phyloP scores from a whole-genome alignment of 352 stramenopile genomes.

The Pythium sp. region DNA sequence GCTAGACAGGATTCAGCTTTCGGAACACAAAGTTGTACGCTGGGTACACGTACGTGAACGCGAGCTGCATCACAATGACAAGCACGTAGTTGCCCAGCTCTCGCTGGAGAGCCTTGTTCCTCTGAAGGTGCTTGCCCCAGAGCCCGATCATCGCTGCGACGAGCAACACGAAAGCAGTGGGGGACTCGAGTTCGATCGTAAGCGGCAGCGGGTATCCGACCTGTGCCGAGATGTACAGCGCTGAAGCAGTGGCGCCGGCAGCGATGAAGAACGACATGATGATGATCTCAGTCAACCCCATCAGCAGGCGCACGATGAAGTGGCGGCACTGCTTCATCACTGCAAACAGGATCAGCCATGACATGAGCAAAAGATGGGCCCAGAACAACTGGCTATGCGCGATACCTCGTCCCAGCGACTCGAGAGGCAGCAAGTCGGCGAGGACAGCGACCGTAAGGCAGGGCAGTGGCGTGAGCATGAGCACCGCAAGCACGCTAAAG shows the following conservation, averaged over 20 bases:
- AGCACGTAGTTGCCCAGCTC: constrained; percentile 3
- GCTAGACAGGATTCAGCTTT: constrained; percentile 6
- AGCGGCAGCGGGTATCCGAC: background rate
- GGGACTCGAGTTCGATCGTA: background rate
- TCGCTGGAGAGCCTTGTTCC: background rate
- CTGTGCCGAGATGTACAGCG: background rate
- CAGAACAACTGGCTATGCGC: constrained; percentile 7
- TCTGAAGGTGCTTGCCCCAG: background rate
- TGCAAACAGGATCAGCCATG: constrained; percentile 14
- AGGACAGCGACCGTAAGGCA: constrained; percentile 1
- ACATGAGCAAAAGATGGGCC: constrained; percentile 3
- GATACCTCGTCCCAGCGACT: background rate
- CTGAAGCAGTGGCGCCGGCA: background rate
- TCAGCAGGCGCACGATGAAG: background rate
- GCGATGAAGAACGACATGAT: background rate
- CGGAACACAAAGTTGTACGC: constrained; percentile 31
- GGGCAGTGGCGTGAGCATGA: constrained; percentile 12
- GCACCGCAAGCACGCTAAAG: background rate
- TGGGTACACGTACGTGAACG: constrained; percentile 25
- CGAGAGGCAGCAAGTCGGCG: constrained; percentile 11
- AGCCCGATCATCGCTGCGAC: constrained; percentile 6
- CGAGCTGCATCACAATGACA: background rate
- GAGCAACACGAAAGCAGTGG: background rate
- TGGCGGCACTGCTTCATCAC: constrained; percentile 14
- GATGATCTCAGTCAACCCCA: background rate